A percentile compares a stretch with the other conserved stretches of the same genome.
These are phyloP conservation scores for Sporothrix pseudoabietina DNA, from an alignment of 2,329 filamentous ascomycete species.

Conservation along the genomic window DNA sequence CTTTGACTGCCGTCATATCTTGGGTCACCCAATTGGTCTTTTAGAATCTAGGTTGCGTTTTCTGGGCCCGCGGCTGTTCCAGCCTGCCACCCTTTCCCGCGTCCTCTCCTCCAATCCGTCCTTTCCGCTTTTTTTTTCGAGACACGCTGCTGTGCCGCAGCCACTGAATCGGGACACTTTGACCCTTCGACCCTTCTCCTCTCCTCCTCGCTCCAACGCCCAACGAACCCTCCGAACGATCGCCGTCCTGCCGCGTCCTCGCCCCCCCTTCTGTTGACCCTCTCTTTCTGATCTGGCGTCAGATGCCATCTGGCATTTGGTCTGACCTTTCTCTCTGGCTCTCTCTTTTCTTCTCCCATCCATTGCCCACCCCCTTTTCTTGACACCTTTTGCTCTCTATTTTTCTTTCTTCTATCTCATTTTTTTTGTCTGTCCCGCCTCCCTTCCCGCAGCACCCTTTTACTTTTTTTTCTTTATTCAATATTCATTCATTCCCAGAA, in stretches of 20 bases:
- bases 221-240: background rate
- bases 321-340: background rate
- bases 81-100: slow-evolving; percentile 1
- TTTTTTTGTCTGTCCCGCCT: slow-evolving; percentile 7
- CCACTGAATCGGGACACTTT: slow-evolving; percentile 10
- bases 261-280: background rate
- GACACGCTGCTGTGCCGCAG: slow-evolving; percentile 25
- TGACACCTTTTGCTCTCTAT: slow-evolving; percentile 13
- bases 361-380: slow-evolving; percentile 14
- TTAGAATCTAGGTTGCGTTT: slow-evolving; percentile 19
- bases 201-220: slow-evolving; percentile 9
- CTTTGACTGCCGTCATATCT: background rate
- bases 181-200: background rate
- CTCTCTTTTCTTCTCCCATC: slow-evolving; percentile 14
- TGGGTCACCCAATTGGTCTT: background rate
- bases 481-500: slow-evolving; percentile 5
- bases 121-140: background rate
- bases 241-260: slow-evolving; percentile 10
- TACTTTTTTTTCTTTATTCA: slow-evolving; percentile 9
- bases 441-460: slow-evolving; percentile 10
- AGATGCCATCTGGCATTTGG: slow-evolving; percentile 8
- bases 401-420: slow-evolving; percentile 18
- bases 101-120: background rate
- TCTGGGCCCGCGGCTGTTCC: slow-evolving; percentile 13
- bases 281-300: background rate